Conservation (phyloP, 352 stramenopile species). For the Elongisporangium prolatum region DNA sequence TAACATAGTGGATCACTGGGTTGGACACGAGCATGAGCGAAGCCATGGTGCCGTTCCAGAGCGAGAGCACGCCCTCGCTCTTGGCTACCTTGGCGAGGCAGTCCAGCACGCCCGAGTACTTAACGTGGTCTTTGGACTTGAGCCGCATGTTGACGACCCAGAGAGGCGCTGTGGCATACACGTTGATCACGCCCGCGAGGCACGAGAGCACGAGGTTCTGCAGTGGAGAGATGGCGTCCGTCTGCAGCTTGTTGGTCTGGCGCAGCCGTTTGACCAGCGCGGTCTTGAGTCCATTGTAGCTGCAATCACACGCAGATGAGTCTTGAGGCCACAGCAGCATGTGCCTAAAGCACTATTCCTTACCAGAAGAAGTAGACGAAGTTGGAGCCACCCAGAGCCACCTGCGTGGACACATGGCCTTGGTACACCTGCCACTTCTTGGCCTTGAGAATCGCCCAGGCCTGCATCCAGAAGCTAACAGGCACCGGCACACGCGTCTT, state of each 20-base stretch:
- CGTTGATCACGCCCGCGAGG: conserved; percentile 87
- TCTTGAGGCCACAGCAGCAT: conserved; percentile 11
- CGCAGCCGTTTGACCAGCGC: conserved; percentile 64
- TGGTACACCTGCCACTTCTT: conserved; percentile 78
- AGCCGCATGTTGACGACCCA: conserved; percentile 94
- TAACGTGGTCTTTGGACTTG: conserved; percentile 76
- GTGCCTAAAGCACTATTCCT: conserved; percentile 4
- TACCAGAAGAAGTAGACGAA: conserved; percentile 90
- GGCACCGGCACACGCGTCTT: conserved; percentile 6
- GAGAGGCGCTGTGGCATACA: conserved; percentile 79
- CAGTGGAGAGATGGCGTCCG: conserved; percentile 36
- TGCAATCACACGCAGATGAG: conserved; percentile 8
- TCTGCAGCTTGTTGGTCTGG: conserved; percentile 17
- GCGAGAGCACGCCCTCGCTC: conserved; percentile 74
- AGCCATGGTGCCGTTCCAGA: conserved; percentile 90
- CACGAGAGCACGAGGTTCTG: conserved; percentile 59
- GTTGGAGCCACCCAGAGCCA: conserved; percentile 74
- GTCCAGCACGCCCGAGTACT: conserved; percentile 51
- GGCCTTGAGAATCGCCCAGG: conserved; percentile 41
- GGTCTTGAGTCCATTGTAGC: conserved; percentile 66
- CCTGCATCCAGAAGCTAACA: conserved; percentile 38
- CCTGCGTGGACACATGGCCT: conserved; percentile 69
- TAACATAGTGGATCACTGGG: conserved; percentile 94
- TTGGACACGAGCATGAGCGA: conserved; percentile 94
- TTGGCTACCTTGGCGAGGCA: conserved; percentile 49